Evolutionary conservation across 164 flowering plant genomes (phyloP).

Genomic region (Chloranthus sessilifolius): DNA sequence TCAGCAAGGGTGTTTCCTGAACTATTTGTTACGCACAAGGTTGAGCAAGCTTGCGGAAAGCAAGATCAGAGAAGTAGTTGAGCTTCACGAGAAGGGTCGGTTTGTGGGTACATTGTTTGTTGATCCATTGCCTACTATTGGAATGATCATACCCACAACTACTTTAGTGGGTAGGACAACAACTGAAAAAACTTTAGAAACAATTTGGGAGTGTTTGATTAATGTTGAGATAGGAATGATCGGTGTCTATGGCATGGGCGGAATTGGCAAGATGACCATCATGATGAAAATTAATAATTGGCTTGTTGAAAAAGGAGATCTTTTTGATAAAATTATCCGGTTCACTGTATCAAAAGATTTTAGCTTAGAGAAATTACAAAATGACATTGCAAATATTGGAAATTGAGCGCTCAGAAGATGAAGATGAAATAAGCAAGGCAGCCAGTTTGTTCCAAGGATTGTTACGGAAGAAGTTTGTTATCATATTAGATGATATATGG

Average conservation of each 20-base stretch:
- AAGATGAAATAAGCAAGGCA: neutral
- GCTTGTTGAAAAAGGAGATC: neutral
- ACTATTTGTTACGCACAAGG: neutral
- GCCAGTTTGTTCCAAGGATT: neutral
- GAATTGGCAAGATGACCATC: slow-evolving; percentile 7
- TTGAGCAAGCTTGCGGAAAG: neutral
- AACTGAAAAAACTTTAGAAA: neutral
- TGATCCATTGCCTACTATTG: neutral
- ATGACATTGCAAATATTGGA: neutral
- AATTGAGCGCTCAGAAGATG: neutral
- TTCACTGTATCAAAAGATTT: slow-evolving; percentile 2
- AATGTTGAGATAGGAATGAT: slow-evolving; percentile 2
- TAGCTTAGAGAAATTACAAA: neutral
- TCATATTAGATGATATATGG: slow-evolving; percentile 9
- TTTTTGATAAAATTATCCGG: neutral
- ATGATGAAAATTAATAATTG: neutral
- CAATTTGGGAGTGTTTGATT: neutral
- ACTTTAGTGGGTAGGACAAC: neutral
- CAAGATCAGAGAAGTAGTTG: neutral
- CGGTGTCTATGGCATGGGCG: slow-evolving; percentile 9
- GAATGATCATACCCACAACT: slow-evolving; percentile 1
- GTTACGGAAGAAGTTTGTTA: neutral
- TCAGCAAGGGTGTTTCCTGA: neutral
- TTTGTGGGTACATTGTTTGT: neutral
- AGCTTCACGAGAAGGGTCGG: neutral